These are phyloP conservation scores for Pyrus communis DNA, from an alignment of 306 rosid genomes.

Conservation along the genomic window DNA sequence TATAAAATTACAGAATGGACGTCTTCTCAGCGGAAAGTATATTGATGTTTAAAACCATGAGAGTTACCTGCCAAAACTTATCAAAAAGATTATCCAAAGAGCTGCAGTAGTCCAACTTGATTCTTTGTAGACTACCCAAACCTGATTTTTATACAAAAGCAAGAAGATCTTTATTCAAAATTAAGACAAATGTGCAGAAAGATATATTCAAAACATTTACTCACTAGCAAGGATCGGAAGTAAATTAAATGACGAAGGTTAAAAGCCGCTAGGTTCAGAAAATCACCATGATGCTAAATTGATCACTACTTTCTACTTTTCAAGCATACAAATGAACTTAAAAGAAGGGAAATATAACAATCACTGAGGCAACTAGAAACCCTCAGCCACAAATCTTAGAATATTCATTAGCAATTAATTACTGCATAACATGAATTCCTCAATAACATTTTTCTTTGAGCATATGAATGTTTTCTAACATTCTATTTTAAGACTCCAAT, in stretches of 20 bases:
- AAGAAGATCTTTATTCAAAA: conserved; percentile 5
- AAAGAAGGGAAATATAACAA: neutral
- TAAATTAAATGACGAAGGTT: neutral
- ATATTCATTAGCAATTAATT: no score
- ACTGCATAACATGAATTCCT: neutral
- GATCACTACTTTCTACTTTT: neutral
- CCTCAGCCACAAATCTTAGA: no score
- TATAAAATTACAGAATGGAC: neutral
- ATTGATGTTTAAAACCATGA: neutral
- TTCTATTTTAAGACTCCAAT: neutral
- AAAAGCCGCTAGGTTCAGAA: neutral
- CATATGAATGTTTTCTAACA: neutral
- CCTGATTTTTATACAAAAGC: conserved; percentile 36
- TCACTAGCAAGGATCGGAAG: neutral
- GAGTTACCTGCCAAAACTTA: conserved; percentile 80
- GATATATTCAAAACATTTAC: neutral
- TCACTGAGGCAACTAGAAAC: neutral
- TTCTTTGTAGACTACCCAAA: conserved; percentile 82
- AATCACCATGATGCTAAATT: neutral
- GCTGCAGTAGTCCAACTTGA: conserved; percentile 48
- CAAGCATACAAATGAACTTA: neutral
- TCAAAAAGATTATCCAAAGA: conserved; percentile 58
- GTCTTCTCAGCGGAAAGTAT: neutral
- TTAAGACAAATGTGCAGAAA: neutral
- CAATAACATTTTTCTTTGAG: neutral